Conservation (phyloP, 169 alveolate genomes). For the Toxoplasma gondii region DNA sequence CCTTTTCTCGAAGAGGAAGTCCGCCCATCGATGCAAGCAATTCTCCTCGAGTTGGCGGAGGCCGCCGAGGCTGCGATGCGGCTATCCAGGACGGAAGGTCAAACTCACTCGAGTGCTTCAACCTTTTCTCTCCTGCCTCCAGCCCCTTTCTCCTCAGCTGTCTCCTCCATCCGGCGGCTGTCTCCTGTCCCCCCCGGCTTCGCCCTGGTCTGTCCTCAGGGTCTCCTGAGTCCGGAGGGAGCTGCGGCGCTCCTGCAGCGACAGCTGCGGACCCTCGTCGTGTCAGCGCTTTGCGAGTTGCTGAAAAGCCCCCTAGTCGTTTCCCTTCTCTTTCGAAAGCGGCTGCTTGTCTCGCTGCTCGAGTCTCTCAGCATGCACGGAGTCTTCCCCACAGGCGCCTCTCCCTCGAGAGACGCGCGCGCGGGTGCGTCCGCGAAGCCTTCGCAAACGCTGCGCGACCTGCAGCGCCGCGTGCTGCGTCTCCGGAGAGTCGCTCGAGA, state of each 20-base stretch:
- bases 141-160: no score
- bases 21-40: background rate
- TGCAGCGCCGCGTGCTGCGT: conserved; percentile 52
- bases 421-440: background rate
- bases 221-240: background rate
- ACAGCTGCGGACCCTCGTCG: conserved; percentile 66
- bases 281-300: conserved; percentile 66
- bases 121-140: no score
- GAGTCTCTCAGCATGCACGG: conserved; percentile 43
- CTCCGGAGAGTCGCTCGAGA: conserved; percentile 64
- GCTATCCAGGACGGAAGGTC: background rate
- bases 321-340: conserved; percentile 49
- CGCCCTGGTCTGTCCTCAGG: background rate
- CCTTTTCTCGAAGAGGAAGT: no score
- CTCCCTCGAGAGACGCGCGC: background rate
- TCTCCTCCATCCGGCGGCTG: no score
- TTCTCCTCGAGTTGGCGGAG: background rate
- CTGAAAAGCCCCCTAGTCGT: conserved; percentile 60
- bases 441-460: conserved; percentile 2
- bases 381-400: conserved; percentile 17
- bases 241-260: conserved; percentile 52
- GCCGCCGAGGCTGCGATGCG: conserved; percentile 39
- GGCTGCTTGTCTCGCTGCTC: conserved; percentile 54
- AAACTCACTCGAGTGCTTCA: conserved; percentile 28
- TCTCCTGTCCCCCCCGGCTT: background rate